Percentiles rank a stretch among this genome's conserved stretches.
Conservation (phyloP, 2,329 filamentous ascomycete genomes). For the Sporothrix curviconia region DNA sequence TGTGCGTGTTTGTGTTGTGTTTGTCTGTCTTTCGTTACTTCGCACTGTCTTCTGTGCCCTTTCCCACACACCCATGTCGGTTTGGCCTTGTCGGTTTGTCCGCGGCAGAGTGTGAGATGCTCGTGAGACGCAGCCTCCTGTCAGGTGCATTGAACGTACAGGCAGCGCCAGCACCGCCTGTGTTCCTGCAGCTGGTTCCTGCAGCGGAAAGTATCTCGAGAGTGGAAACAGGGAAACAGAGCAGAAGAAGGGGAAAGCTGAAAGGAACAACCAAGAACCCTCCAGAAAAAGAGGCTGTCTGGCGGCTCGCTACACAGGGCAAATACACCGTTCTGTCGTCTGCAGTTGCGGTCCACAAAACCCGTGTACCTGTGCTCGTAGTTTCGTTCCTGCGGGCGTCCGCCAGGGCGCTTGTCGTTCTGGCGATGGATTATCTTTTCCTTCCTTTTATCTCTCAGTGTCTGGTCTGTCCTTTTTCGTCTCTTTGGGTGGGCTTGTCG, state of each 20-base stretch:
- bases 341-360: background rate
- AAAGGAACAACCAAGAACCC: no score
- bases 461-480: no score
- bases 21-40: background rate
- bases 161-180: background rate
- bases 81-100: background rate
- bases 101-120: background rate
- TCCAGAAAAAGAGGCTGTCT: no score
- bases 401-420: no score
- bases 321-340: background rate
- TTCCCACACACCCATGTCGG: background rate
- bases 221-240: no score
- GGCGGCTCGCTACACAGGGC: background rate
- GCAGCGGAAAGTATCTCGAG: no score
- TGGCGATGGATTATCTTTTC: no score
- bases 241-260: no score
- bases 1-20: background rate
- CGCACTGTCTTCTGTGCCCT: background rate
- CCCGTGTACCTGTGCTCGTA: no score
- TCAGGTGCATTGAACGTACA: slow-evolving; percentile 4
- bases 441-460: no score
- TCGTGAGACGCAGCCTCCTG: slow-evolving; percentile 3
- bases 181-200: slow-evolving; percentile 8
- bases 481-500: no score
- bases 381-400: slow-evolving; percentile 4